Base-by-base conservation (phyloP, 441 rosid genomes). In the Populus hybrid region DNA sequence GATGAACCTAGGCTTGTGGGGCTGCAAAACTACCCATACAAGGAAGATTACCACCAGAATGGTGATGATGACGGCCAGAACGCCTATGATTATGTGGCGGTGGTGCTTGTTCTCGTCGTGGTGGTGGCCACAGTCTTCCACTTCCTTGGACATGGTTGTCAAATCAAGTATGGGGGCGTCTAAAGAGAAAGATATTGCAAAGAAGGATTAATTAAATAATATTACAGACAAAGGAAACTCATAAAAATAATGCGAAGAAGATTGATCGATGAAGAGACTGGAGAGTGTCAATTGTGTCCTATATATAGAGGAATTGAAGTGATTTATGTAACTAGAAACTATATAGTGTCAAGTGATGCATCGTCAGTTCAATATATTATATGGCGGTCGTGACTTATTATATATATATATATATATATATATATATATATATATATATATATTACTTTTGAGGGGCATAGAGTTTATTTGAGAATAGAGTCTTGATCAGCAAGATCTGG, bases 1-100 rank as follows among this genome's bases (percentile, higher is more conserved):
- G 74, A 83, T 38, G 85, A 94, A 90, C 36, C 79, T 80, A 8
- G 96, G 97, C 46, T 85, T 87, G 34, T 84, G 72, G 20, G 97
- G 97, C 70, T 80, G 90, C 70, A 90, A 90, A 78, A 91, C 83
- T 11, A 81, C 83, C 92, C 94, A 91, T 2, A 89, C 78, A 67
- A 94, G 78, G 81, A 92, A 82, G 79, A 91, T 69, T 2, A 83
- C 78, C 32, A 88, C 20, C 67, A 79, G 88, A 30, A 81, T n/a
- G 32, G 73, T 79, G 40, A 70, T 38, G 18, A 87, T 1, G 24
- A 88, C 14, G 61, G 73, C 80, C 0, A 81, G 11, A 6, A 82
- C 2, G 40, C 66, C 82, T 36, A 30, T 24, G 69, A 79, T 28
- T 57, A 89, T 73, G 34, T 40, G 82, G 59, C 81, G 81, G 64